Evolutionary conservation across 2,329 filamentous ascomycete genomes (phyloP), one percentile per base, ranked within the genome.

Genomic region (Colletotrichum viniferum): DNA sequence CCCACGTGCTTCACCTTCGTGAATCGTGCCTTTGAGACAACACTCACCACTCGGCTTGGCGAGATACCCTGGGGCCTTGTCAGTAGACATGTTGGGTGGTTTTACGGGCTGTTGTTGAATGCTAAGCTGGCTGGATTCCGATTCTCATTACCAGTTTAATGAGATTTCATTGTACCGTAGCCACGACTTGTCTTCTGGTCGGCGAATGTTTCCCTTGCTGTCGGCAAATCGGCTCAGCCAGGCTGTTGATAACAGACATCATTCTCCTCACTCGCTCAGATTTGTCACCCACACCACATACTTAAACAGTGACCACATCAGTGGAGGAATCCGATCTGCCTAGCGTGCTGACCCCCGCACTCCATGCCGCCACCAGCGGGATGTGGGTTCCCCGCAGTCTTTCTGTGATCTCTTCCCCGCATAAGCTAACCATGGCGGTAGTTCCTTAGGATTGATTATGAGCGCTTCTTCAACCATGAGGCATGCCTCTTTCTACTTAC

Each of bases 391-490:
- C 43, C 43, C 43, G 43, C 43, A 12, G 6, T 48, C 43, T 48
- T n/a, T 18, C 18, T n/a, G 9, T 1, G 9, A 43, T 43, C 16
- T 7, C 18, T 48, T 48, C 43, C 43, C 43, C 43, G 43, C 43
- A 48, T 1, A 48, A 48, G 43, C n/a, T 4, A 7, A 0, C n/a
- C n/a, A 21, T 48, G n/a, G n/a, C 2, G 43, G 2, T 2, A 21
- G n/a, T 48, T 1, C 10, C 43, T 3, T 13, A 3, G 1, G 5
- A 21, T 2, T 1, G 1, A 52, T 52, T 7, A 13, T 2, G 12
- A 52, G 43, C 18, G 3, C 43, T 12, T 52, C n/a, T 21, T 21
- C n/a, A 13, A 21, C 0, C 43, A 21, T 13, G 10, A 21, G n/a
- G n/a, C 43, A 1, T 4, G 10, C 0, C 43, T 13, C n/a, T 1